Base-by-base conservation (phyloP, 352 stramenopile genomes). In the Phytophthora hibernalis region DNA sequence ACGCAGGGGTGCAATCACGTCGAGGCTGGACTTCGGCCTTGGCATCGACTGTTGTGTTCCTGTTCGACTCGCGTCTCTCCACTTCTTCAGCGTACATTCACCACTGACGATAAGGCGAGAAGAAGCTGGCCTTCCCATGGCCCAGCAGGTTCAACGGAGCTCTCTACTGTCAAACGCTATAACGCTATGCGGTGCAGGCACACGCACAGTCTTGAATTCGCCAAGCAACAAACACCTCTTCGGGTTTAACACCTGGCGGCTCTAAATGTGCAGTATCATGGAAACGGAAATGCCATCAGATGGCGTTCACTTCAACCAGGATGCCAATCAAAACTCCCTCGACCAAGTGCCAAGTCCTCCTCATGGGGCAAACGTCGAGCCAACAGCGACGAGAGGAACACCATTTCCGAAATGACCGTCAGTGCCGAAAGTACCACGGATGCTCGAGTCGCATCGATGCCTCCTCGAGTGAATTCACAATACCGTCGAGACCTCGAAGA, bases 71-170 rank as follows among this genome's bases (percentile, higher is more conserved):
- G 30, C 40, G 16, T 11, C 38, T 15, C 37, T 1, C 40, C 30
- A 54, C 50, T 49, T 54, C 42, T 56, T 68, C 51, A 68, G 42
- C 31, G 50, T 43, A 52, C 61, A 30, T 64, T 69, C 61, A 18
- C 26, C n/a, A 47, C 61, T 70, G 61, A 47, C 61, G 30, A 70
- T 64, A 70, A 65, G 54, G 54, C 45, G 44, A 65, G 61, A 37
- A 54, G 28, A 40, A 54, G 33, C 28, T 20, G 33, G 28, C 33
- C 30, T 55, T 61, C 59, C 24, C 31, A 24, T 26, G 8, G 22
- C 11, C 56, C 37, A 51, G 51, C 24, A 54, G 26, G 35, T 54
- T 22, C 45, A 59, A 33, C 22, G 11, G 49, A 51, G 28, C 51
- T 63, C 10, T 44, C 37, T 22, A 44, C 12, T 15, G 37, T 12